phyloP scores from a whole-genome alignment of 2,329 filamentous ascomycete genomes.

The Xylaria sp. region DNA sequence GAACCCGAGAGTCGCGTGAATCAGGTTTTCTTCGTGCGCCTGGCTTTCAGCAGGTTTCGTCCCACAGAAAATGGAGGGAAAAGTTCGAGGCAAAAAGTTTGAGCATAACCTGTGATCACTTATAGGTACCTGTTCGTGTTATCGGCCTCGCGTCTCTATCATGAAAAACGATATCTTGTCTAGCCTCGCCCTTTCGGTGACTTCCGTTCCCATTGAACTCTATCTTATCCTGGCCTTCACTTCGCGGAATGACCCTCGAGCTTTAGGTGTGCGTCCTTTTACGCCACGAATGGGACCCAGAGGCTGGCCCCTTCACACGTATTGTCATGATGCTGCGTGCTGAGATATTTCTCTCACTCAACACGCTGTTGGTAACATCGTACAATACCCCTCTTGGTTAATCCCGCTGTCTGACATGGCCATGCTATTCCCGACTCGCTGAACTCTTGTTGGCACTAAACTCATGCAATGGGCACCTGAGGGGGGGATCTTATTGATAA shows the following conservation, averaged over 20 bases:
- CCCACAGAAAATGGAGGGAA: neutral
- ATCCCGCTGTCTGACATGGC: neutral
- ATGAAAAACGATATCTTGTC: neutral
- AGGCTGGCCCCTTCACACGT: neutral
- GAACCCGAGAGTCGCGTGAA: slow-evolving; percentile 6
- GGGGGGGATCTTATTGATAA: neutral
- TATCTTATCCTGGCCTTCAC: neutral
- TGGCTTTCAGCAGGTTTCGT: neutral
- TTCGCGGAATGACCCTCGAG: neutral
- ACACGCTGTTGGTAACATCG: neutral
- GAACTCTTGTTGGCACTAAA: neutral
- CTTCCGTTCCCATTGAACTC: neutral
- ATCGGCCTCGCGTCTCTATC: slow-evolving; percentile 1
- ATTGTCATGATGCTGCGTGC: neutral
- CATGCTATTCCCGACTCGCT: slow-evolving; percentile 14
- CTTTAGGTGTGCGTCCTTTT: slow-evolving; percentile 6
- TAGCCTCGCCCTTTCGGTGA: slow-evolving; percentile 16
- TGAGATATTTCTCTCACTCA: neutral
- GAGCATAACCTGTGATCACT: neutral
- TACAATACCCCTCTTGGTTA: slow-evolving; percentile 7
- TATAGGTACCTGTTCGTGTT: neutral
- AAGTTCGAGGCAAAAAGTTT: neutral
- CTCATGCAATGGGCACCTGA: slow-evolving; percentile 1
- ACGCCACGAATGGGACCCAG: neutral
- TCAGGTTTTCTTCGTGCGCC: slow-evolving; percentile 1